Conservation (phyloP, 2,329 filamentous ascomycete species). For the Cladosporium sp. region DNA sequence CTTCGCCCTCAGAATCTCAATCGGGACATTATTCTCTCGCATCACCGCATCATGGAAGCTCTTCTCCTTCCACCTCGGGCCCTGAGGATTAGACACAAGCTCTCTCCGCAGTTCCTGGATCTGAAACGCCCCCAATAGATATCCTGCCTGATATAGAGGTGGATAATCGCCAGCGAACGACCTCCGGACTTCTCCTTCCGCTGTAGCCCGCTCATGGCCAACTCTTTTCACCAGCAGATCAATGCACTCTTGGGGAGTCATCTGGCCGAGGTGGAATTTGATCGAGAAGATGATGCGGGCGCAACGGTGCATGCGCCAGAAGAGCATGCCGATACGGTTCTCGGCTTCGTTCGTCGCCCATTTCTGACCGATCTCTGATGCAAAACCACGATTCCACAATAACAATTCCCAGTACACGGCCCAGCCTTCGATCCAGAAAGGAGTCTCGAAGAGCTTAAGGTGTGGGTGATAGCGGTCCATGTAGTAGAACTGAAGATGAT, state of each 20-base stretch:
- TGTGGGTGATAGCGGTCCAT: conserved; percentile 51
- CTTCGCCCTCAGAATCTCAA: conserved; percentile 55
- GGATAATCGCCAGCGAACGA: conserved; percentile 58
- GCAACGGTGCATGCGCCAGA: conserved; percentile 65
- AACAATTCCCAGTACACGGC: conserved; percentile 63
- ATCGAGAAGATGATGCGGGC: conserved; percentile 60
- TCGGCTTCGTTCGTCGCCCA: conserved; percentile 38
- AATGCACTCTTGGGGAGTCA: conserved; percentile 57
- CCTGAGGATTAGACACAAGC: conserved; percentile 40
- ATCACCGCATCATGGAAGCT: conserved; percentile 58
- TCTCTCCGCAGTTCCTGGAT: conserved; percentile 54
- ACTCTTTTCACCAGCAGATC: conserved; percentile 58
- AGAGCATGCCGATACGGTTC: conserved; percentile 59
- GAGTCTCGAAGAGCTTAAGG: conserved; percentile 55
- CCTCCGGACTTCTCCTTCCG: conserved; percentile 61
- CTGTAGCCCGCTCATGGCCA: conserved; percentile 60
- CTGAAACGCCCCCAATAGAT: conserved; percentile 62
- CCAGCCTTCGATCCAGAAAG: conserved; percentile 63
- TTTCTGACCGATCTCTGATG: conserved; percentile 33
- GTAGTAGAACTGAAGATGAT: conserved; percentile 56
- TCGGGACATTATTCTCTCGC: conserved; percentile 54
- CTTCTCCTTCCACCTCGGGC: conserved; percentile 47
- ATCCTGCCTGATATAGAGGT: conserved; percentile 61
- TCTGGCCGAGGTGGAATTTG: conserved; percentile 58
- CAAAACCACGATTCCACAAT: conserved; percentile 57